These are phyloP conservation scores for Fraxinus pennsylvanica DNA, from an alignment of 257 asterid genomes.

Conservation along the genomic window DNA sequence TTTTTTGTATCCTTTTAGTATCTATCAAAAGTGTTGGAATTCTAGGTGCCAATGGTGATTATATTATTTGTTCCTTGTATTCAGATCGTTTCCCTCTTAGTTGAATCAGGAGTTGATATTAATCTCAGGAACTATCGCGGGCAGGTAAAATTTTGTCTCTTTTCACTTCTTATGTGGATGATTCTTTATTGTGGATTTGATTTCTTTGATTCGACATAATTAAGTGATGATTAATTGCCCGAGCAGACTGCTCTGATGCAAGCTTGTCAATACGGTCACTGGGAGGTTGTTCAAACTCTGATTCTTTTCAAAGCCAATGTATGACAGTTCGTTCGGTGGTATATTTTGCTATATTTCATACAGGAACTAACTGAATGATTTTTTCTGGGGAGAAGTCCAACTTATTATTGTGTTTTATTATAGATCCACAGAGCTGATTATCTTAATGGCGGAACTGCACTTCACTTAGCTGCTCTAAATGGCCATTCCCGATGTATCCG, in stretches of 20 bases:
- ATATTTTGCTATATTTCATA: constrained; percentile 3
- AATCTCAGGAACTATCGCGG: constrained; percentile 85
- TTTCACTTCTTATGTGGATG: not conserved
- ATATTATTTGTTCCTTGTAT: constrained; percentile 13
- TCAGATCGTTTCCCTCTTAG: constrained; percentile 79
- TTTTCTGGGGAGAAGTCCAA: not conserved
- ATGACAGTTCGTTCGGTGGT: constrained; percentile 32
- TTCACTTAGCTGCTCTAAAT: constrained; percentile 85
- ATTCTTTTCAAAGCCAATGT: constrained; percentile 79
- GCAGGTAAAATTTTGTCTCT: constrained; percentile 50
- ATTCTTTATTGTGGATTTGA: not conserved
- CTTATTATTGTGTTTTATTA: constrained; percentile 29
- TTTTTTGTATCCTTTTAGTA: constrained; percentile 6
- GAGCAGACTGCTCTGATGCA: constrained; percentile 90
- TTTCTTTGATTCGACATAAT: not conserved
- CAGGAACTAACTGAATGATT: not conserved
- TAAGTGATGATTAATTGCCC: constrained; percentile 11
- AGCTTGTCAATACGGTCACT: constrained; percentile 91
- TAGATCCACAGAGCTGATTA: constrained; percentile 85
- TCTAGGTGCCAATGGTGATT: constrained; percentile 23
- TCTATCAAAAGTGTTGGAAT: constrained; percentile 1
- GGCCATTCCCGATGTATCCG: constrained; percentile 83
- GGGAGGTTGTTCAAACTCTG: constrained; percentile 92
- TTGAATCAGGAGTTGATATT: constrained; percentile 81
- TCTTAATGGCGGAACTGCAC: constrained; percentile 88